These are phyloP conservation scores for Podila epicladia DNA, from an alignment of 192 early-diverging fungal species.

Conservation along the genomic window DNA sequence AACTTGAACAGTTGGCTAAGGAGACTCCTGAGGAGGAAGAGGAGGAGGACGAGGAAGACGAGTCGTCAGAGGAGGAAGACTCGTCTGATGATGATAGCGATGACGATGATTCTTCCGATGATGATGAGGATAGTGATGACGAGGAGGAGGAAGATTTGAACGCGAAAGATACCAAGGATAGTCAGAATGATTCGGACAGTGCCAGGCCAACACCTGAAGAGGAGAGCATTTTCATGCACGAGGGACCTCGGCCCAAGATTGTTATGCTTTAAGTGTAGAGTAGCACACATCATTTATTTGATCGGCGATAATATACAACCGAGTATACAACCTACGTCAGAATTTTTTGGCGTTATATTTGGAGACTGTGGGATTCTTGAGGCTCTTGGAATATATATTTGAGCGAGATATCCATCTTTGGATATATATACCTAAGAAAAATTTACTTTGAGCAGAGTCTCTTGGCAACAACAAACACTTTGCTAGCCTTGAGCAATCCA, in stretches of 20 bases:
- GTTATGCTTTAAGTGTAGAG: constrained; percentile 13
- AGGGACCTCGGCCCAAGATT: constrained; percentile 41
- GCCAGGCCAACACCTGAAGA: constrained; percentile 1
- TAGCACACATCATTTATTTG: too few species aligned
- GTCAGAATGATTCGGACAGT: neutral
- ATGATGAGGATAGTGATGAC: constrained; percentile 17
- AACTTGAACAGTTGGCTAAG: constrained; percentile 75
- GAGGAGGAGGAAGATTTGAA: constrained; percentile 4
- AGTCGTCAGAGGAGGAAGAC: neutral
- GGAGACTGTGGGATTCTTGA: too few species aligned
- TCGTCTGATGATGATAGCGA: neutral
- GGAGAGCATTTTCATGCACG: constrained; percentile 36
- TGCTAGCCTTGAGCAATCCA: constrained; percentile 48
- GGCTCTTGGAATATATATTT: too few species aligned
- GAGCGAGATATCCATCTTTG: too few species aligned
- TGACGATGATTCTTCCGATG: constrained; percentile 3
- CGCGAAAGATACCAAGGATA: neutral
- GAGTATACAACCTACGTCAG: too few species aligned
- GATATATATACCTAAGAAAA: neutral
- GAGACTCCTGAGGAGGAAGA: constrained; percentile 58
- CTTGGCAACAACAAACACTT: constrained; percentile 46
- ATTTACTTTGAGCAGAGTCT: constrained; percentile 17
- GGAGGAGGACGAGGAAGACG: constrained; percentile 29
- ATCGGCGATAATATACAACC: too few species aligned
- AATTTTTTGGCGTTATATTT: too few species aligned